Base-by-base conservation (phyloP, 1,284 basidiomycete species). In the Irpex lacteus region DNA sequence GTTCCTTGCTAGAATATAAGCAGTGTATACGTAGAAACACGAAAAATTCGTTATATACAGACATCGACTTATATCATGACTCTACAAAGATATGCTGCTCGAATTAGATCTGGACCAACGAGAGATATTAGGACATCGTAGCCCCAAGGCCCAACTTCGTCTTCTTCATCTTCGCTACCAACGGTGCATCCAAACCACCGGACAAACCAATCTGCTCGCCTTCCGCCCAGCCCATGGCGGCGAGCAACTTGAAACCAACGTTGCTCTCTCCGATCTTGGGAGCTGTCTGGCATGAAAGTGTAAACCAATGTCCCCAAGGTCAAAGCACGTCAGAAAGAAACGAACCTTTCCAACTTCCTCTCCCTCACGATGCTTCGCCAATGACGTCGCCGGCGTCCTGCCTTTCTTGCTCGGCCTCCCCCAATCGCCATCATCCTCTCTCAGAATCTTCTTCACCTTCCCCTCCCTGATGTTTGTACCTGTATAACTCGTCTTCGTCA, bases 151-250 rank as follows among this genome's bases (percentile, higher is more conserved):
- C 91, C 18, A 90, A 76, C 74, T 90, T 92, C 15, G 89, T 85
- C 67, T 82, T 83, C 77, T 92, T 93, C 73, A 92, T 88, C 60
- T 91, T 82, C 15, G 90, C 91, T 0, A 83, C 85, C 57, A 93
- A 72, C 6, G 91, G 91, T 5, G 75, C 83, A n/a, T 88, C 85
- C 57, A 92, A 73, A 0, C 83, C 82, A 37, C 85, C 86, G 6
- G 83, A 86, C 6, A 82, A 73, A 1, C 90, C 90, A 68, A 92
- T 91, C 9, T 80, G 78, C 38, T 84, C 79, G 1, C 91, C 91
- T 67, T 91, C 89, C 7, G 82, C 71, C 91, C 91, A 92, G 32
- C 91, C 91, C 91, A 94, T 93, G 58, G 81, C 78, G 15, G 87
- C 83, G 66, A 94, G 72, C 85, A 95, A 84, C 75, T 78, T 84